Evolutionary conservation across 371 early-diverging fungal species (phyloP).

Genomic region (Mortierella sp.): DNA sequence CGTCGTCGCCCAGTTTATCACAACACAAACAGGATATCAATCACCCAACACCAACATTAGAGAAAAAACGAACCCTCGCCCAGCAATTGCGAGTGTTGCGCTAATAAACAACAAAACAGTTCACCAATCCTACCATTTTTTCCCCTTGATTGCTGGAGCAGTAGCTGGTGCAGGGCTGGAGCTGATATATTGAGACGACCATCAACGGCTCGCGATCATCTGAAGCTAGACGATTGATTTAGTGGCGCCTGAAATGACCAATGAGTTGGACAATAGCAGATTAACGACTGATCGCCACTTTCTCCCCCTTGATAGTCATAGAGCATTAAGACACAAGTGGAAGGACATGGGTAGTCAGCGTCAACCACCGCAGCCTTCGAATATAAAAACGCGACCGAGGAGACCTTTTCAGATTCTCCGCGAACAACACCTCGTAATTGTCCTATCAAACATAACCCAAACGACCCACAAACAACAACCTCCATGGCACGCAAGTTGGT

Average conservation of each 20-base stretch:
- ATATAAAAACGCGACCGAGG: not conserved
- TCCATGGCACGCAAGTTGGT: not conserved
- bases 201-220: not conserved
- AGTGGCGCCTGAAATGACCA: not conserved
- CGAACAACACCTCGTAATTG: not conserved
- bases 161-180: too few relatives aligned
- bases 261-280: not conserved
- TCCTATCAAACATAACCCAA: not conserved
- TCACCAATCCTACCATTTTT: not conserved
- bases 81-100: not conserved
- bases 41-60: too few relatives aligned
- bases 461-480: not conserved
- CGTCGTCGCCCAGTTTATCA: not conserved
- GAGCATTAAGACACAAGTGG: too few relatives aligned
- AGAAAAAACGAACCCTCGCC: not conserved
- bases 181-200: not conserved
- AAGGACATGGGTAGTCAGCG: too few relatives aligned
- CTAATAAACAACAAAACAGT: not conserved
- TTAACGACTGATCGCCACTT: not conserved
- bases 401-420: not conserved
- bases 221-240: not conserved
- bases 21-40: constrained; percentile 4
- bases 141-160: not conserved
- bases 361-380: too few relatives aligned
- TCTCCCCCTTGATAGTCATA: not conserved